Evolutionary conservation across 2,329 filamentous ascomycete species (phyloP), one percentile per base, ranked within the genome.

Genomic region (Fusarium tupiense): DNA sequence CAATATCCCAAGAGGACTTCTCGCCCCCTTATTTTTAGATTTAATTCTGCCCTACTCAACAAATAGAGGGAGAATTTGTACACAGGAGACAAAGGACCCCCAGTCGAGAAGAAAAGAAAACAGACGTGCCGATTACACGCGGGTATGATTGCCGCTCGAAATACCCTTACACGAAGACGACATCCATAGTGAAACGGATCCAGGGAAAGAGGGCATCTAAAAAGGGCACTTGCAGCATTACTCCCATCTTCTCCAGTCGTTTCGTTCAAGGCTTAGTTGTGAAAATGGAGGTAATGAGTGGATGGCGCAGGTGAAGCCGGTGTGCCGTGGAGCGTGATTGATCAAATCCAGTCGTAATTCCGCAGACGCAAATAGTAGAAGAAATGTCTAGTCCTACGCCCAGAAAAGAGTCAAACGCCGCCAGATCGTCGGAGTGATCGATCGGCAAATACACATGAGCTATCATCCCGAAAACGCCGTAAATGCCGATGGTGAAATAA

Each of bases 401-500:
- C 64, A 80, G 71, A 77, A 77, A 78, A 80, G 73, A 79, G 71
- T 79, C 76, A 72, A 81, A 84, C 82, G 82, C 82, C 82, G 78
- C 79, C 77, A 79, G 76, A 76, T 81, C 81, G 77, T 81, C 77
- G 76, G 71, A 57, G 67, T 67, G 71, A 66, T 73, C 76, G 80
- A 80, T 77, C 76, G 78, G 80, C 78, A 79, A 80, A 80, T 79
- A 79, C 78, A 79, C 81, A 82, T 80, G 78, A 83, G 79, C 79
- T 82, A 72, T 81, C 80, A 80, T 83, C 78, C 82, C 79, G 71
- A 79, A 76, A 85, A 85, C 84, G 84, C 84, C 84, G 76, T 80
- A 73, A 82, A 85, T 85, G 84, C 83, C 82, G 74, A 75, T 74
- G 67, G 74, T 78, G 64, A 76, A 73, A 74, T 67, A 69, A 72